phyloP scores from a whole-genome alignment of 2,329 filamentous ascomycete genomes.

The Ramichloridium luteum region DNA sequence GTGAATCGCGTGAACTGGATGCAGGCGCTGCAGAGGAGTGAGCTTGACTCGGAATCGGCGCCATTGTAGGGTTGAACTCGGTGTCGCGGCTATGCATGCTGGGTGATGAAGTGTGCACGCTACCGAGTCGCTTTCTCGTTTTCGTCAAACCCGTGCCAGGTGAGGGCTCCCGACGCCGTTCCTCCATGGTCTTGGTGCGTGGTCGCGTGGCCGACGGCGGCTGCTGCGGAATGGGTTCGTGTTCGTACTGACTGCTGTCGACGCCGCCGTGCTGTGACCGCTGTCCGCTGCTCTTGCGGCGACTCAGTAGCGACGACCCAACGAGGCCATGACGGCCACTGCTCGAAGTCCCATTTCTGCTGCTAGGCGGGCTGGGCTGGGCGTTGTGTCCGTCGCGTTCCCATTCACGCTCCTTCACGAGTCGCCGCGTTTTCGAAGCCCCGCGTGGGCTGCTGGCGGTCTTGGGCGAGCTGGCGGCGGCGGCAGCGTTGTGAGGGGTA shows the following conservation, averaged over 20 bases:
- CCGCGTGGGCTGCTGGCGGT: conserved; percentile 3
- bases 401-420: conserved; percentile 10
- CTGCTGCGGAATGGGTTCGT: background rate
- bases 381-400: conserved; percentile 8
- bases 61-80: too few relatives aligned
- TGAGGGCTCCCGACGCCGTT: conserved; percentile 15
- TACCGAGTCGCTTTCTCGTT: conserved; percentile 54
- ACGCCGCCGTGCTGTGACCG: conserved; percentile 11
- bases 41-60: too few relatives aligned
- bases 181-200: conserved; percentile 40
- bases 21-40: too few relatives aligned
- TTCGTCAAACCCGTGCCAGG: conserved; percentile 21
- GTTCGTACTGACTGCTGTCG: conserved; percentile 7
- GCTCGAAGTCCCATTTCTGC: conserved; percentile 14
- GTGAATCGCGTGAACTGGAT: too few relatives aligned
- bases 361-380: conserved; percentile 16
- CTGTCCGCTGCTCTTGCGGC: conserved; percentile 17
- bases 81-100: too few relatives aligned
- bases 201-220: conserved; percentile 25
- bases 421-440: conserved; percentile 11
- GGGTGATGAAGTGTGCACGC: conserved; percentile 52
- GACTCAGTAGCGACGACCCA: conserved; percentile 12
- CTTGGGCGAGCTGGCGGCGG: background rate
- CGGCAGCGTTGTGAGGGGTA: conserved; percentile 1
- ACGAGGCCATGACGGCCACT: conserved; percentile 10